Evolutionary conservation across 2,329 filamentous ascomycete species (phyloP), one percentile per base, ranked within the genome.

Genomic region (Claviceps sp.): DNA sequence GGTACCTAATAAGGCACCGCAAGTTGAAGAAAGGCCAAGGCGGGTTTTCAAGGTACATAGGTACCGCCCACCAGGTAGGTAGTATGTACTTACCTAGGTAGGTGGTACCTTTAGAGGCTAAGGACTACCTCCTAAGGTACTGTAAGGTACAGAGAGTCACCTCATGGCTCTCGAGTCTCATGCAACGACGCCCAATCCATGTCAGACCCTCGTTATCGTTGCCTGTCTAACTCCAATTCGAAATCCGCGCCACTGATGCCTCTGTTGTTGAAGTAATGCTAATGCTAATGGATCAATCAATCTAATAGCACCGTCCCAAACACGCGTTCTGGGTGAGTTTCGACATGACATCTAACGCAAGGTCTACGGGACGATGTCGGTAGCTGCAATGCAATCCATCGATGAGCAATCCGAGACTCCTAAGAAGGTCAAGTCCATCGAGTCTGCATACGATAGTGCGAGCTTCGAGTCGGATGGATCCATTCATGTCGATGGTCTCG

Each of bases 401-500:
- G 70, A 74, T 58, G 69, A 71, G 58, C 62, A 65, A 46, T 47
- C 64, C 49, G 73, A 76, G 50, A 63, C 68, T 43, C 69, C 72
- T 37, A 79, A 75, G 61, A 81, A 78, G 67, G 73, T 70, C 22
- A 82, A 81, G 63, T 65, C 70, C 38, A 77, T 83, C 59, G 80
- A 78, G 61, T 82, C 81, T 52, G 85, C 88, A 41, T 89, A 82
- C 59, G 87, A 95, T 57, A 95, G 89, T 66, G 82, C 87, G 51
- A 95, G 87, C 38, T 96, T 95, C 60, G 88, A 89, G 59, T 80
- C 84, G 56, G 85, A 94, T 68, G 84, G 86, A 50, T 87, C 84
- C 1, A 90, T 96, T 59, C 82, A 87, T 61, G 86, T 96, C 50
- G 84, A 90, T 57, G 78, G 78, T n/a, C 68, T 80, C 22, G 88